Percentiles rank a stretch among this genome's conserved stretches.
Evolutionary conservation across 208 protist species (phyloP).

Genomic region (Trypanosoma rangeli): DNA sequence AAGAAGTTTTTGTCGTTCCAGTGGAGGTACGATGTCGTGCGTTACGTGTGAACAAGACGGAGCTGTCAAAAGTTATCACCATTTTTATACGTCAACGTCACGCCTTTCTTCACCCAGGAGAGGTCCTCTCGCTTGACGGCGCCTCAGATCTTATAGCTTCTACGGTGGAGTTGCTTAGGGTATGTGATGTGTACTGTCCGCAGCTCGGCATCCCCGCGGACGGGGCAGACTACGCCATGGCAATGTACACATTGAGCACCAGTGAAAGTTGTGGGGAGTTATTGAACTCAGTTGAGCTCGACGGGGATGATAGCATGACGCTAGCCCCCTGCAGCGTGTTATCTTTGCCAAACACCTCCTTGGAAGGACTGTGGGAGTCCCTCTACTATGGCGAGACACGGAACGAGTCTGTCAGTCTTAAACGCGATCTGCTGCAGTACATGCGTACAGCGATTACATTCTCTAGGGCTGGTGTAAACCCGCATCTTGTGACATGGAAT

Average conservation of each 20-base stretch:
- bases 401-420: constrained; percentile 58
- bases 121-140: constrained; percentile 31
- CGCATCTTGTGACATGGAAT: constrained; percentile 79
- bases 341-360: constrained; percentile 54
- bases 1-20: constrained; percentile 25
- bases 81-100: constrained; percentile 27
- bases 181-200: constrained; percentile 55
- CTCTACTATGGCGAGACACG: constrained; percentile 77
- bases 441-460: constrained; percentile 88
- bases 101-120: constrained; percentile 27
- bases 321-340: constrained; percentile 49
- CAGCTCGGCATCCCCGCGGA: constrained; percentile 5
- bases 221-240: constrained; percentile 17
- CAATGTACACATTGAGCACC: constrained; percentile 27
- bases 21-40: constrained; percentile 55
- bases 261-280: not conserved
- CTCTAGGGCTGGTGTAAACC: constrained; percentile 71
- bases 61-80: constrained; percentile 37
- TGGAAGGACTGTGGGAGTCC: constrained; percentile 90
- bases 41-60: constrained; percentile 31
- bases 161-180: constrained; percentile 37
- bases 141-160: constrained; percentile 25
- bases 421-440: constrained; percentile 91
- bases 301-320: constrained; percentile 22
- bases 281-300: not conserved